Conservation (phyloP, 108 stramenopile genomes). For the Cyclotella baltica region DNA sequence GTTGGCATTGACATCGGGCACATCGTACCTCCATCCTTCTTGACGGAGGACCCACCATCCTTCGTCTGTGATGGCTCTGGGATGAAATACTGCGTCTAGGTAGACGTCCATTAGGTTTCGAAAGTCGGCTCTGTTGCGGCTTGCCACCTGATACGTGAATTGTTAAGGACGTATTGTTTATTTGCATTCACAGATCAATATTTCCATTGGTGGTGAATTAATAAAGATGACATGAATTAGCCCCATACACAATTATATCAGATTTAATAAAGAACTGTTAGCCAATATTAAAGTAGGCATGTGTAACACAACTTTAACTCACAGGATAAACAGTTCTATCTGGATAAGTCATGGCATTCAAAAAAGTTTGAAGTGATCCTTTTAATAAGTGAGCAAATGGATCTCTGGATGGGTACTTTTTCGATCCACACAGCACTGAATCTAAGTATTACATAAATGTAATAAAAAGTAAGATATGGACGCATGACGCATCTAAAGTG, state of each 20-base stretch:
- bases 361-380: constrained; percentile 92
- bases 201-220: background rate
- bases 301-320: background rate
- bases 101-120: constrained; percentile 86
- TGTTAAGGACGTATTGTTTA: background rate
- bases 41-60: constrained; percentile 84
- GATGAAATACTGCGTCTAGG: constrained; percentile 94
- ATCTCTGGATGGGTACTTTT: constrained; percentile 91
- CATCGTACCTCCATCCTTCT: constrained; percentile 96
- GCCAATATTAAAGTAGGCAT: too few relatives aligned
- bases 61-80: constrained; percentile 74
- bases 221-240: background rate
- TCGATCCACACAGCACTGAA: constrained; percentile 90
- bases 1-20: constrained; percentile 38
- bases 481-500: too few relatives aligned
- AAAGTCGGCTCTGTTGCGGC: constrained; percentile 87
- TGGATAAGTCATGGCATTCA: constrained; percentile 94
- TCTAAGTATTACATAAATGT: constrained; percentile 42
- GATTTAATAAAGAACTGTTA: too few relatives aligned
- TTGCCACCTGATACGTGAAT: constrained; percentile 42
- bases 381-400: constrained; percentile 92
- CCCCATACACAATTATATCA: too few relatives aligned
- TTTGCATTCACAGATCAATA: background rate
- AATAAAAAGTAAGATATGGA: background rate
- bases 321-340: constrained; percentile 96